Conservation (phyloP, 495 filamentous ascomycete genomes). For the Penicillium cosmopolitanum region DNA sequence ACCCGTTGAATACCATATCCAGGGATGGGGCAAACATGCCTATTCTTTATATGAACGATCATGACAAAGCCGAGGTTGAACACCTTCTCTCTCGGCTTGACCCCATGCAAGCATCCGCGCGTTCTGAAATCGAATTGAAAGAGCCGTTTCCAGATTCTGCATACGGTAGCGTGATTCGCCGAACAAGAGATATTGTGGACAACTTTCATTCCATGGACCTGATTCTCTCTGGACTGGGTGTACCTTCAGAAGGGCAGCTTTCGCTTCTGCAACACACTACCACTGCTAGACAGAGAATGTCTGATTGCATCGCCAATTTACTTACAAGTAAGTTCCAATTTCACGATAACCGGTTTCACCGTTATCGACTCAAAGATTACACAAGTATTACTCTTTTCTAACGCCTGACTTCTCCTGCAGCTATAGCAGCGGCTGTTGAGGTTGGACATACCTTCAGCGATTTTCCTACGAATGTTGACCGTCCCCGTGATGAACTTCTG, state of each 20-base stretch:
- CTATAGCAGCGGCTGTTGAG: conserved; percentile 88
- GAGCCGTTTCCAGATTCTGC: conserved; percentile 77
- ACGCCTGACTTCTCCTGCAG: conserved; percentile 41
- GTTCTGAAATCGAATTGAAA: conserved; percentile 79
- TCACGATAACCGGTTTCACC: background rate
- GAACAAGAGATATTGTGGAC: conserved; percentile 83
- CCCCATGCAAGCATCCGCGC: conserved; percentile 69
- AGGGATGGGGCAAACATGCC: conserved; percentile 40
- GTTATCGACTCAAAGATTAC: background rate
- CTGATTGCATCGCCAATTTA: conserved; percentile 86
- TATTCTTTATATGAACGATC: conserved; percentile 73
- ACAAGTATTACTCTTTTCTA: conserved; percentile 6
- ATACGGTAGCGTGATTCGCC: conserved; percentile 72
- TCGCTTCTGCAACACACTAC: conserved; percentile 78
- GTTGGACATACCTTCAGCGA: conserved; percentile 91
- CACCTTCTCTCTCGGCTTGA: conserved; percentile 68
- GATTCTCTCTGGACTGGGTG: conserved; percentile 78
- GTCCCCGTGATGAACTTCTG: conserved; percentile 78
- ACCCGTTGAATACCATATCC: conserved; percentile 77
- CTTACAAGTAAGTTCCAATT: conserved; percentile 64
- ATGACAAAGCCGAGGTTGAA: conserved; percentile 77
- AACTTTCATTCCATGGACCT: conserved; percentile 95
- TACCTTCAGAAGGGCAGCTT: conserved; percentile 76
- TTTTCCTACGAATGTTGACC: conserved; percentile 77
- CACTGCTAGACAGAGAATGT: conserved; percentile 76